Conservation (phyloP, 179 eudicot species). For the Heliamphora pulchella region DNA sequence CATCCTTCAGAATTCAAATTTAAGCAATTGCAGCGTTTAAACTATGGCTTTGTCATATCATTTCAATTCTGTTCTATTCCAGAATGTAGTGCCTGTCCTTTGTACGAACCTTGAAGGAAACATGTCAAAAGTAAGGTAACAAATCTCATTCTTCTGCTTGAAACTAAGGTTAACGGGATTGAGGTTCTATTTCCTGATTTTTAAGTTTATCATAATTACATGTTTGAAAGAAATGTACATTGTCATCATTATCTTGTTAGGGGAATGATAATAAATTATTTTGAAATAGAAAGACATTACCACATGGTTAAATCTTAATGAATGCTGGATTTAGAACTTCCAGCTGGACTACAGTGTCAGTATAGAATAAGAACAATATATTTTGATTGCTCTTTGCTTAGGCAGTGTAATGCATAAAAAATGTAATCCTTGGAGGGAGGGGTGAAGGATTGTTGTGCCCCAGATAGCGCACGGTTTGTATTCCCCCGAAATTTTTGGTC, state of each 20-base stretch:
- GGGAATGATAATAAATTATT: too few relatives aligned
- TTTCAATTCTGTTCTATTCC: conserved; percentile 18
- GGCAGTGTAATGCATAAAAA: too few relatives aligned
- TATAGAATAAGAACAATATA: too few relatives aligned
- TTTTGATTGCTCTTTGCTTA: neutral
- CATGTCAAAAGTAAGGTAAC: conserved; percentile 83
- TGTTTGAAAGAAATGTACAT: neutral
- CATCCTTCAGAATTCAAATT: neutral
- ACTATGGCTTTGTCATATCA: neutral
- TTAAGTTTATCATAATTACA: conserved; percentile 10
- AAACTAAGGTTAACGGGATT: conserved; percentile 5
- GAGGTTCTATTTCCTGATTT: neutral
- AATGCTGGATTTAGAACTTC: too few relatives aligned
- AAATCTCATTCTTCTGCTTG: conserved; percentile 18
- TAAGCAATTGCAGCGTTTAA: conserved; percentile 16
- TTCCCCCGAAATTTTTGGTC: too few relatives aligned
- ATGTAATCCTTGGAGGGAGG: too few relatives aligned
- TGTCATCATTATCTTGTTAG: neutral
- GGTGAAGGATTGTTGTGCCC: too few relatives aligned
- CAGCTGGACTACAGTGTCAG: too few relatives aligned
- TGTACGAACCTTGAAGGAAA: conserved; percentile 92
- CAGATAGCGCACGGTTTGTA: too few relatives aligned
- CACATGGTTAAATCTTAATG: too few relatives aligned
- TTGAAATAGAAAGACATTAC: too few relatives aligned
- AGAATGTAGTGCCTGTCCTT: conserved; percentile 98